Percentiles rank a stretch among this genome's conserved stretches.
Conservation (phyloP, 805 yeast genomes). For the Starmerella vaccinii region DNA sequence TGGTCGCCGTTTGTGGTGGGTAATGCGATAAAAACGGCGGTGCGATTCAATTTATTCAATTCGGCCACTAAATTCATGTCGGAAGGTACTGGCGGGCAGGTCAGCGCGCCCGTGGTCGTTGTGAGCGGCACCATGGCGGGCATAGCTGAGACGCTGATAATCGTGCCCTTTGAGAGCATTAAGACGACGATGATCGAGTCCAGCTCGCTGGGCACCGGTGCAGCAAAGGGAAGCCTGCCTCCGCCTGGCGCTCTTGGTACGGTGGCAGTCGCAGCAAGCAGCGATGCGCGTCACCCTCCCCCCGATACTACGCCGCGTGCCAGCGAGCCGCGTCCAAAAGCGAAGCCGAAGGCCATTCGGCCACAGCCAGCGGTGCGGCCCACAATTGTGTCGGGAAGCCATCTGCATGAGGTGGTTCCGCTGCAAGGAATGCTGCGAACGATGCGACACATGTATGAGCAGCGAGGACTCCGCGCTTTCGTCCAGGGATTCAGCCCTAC, state of each 20-base stretch:
- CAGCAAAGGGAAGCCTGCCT: slow-evolving; percentile 30
- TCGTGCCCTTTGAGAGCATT: slow-evolving; percentile 80
- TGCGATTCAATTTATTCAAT: slow-evolving; percentile 66
- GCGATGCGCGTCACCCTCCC: background rate
- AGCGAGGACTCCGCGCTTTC: slow-evolving; percentile 69
- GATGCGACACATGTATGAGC: slow-evolving; percentile 48
- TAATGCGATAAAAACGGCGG: slow-evolving; percentile 57
- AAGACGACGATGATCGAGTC: slow-evolving; percentile 68
- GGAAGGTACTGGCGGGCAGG: slow-evolving; percentile 35
- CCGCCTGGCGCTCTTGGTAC: slow-evolving; percentile 24
- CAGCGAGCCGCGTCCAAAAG: background rate
- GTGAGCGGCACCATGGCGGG: slow-evolving; percentile 83
- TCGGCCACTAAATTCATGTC: slow-evolving; percentile 61
- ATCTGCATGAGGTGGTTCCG: slow-evolving; percentile 4
- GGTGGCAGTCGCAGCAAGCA: slow-evolving; percentile 4
- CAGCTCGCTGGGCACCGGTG: slow-evolving; percentile 23
- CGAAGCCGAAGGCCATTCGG: slow-evolving; percentile 1
- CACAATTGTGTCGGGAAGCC: background rate
- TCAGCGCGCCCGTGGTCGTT: slow-evolving; percentile 44
- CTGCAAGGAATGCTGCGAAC: slow-evolving; percentile 22
- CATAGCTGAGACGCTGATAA: slow-evolving; percentile 56
- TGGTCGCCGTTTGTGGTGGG: slow-evolving; percentile 70
- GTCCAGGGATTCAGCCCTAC: slow-evolving; percentile 81
- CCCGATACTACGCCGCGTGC: background rate
- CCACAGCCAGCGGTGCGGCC: slow-evolving; percentile 4